Percentiles rank a stretch among this genome's conserved stretches.
phyloP scores from a whole-genome alignment of 805 yeast species.

The Ogataea nitratoaversa region DNA sequence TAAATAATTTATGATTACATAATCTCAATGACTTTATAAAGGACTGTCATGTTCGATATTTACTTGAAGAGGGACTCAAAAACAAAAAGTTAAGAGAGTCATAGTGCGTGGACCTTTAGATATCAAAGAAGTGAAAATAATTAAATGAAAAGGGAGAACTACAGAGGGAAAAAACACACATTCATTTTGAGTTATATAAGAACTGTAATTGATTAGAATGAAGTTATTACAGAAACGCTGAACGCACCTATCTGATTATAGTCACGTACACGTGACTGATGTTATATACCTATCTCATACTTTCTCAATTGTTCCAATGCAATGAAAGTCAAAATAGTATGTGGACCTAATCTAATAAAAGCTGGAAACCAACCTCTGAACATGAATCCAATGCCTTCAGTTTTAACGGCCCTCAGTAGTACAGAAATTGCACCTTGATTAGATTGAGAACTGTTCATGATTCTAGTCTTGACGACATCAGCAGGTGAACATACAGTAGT shows the following conservation, averaged over 20 bases:
- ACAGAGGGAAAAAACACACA: background rate
- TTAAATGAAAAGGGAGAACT: background rate
- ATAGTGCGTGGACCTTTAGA: no score
- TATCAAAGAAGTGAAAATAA: no score
- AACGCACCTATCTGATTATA: no score
- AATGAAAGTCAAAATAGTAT: constrained; percentile 64
- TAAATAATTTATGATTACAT: background rate
- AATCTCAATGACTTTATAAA: background rate
- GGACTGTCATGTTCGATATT: no score
- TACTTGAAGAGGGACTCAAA: no score
- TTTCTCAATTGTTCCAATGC: constrained; percentile 63
- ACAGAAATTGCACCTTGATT: constrained; percentile 48
- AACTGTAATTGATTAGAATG: background rate
- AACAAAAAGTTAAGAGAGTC: no score
- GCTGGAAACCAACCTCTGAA: constrained; percentile 92
- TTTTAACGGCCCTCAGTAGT: constrained; percentile 49
- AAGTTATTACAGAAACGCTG: background rate
- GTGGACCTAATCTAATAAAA: constrained; percentile 81
- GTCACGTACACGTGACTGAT: no score
- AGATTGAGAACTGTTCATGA: constrained; percentile 62
- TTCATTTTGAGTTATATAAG: no score
- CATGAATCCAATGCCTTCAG: constrained; percentile 75
- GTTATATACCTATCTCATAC: constrained; percentile 18
- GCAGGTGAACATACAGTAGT: constrained; percentile 92
- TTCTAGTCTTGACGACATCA: constrained; percentile 83